A percentile compares a stretch with the other conserved stretches of the same genome.
These are phyloP conservation scores for Cucumis hystrix DNA, from an alignment of 306 rosid species.

Conservation along the genomic window DNA sequence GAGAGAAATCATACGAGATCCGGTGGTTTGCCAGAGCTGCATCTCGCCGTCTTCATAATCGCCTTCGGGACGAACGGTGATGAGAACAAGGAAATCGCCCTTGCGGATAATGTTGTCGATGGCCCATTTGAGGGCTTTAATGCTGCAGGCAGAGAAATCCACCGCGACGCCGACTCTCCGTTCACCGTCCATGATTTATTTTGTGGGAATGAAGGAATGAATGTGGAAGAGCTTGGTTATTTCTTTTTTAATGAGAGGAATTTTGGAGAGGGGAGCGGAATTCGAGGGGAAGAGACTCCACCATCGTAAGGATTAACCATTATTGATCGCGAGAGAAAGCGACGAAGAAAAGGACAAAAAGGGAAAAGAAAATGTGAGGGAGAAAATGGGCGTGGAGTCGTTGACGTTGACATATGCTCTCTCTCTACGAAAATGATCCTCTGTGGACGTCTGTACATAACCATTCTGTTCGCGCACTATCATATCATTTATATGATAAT, in stretches of 20 bases:
- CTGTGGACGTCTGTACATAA: not conserved
- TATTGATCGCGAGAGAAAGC: not conserved
- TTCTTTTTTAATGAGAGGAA: not conserved
- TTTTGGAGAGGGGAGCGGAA: constrained; percentile 6
- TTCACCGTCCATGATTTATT: constrained; percentile 11
- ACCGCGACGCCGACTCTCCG: constrained; percentile 75
- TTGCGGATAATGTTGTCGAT: constrained; percentile 52
- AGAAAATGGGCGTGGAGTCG: too few relatives aligned
- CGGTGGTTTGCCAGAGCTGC: constrained; percentile 72
- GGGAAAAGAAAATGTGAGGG: too few relatives aligned
- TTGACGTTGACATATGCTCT: not conserved
- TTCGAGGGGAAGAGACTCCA: not conserved
- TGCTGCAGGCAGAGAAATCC: constrained; percentile 82
- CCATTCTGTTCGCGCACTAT: too few relatives aligned
- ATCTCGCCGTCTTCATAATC: constrained; percentile 58
- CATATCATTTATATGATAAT: too few relatives aligned
- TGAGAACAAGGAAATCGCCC: constrained; percentile 59
- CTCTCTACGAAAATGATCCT: not conserved
- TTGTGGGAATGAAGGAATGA: not conserved
- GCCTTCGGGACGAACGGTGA: constrained; percentile 28
- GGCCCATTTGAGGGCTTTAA: constrained; percentile 57
- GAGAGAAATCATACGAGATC: constrained; percentile 45
- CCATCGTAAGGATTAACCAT: not conserved
- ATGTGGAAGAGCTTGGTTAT: not conserved
- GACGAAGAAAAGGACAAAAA: too few relatives aligned